Conservation (phyloP, 2,329 filamentous ascomycete genomes). For the Teratosphaeria pseudoeucalypti region DNA sequence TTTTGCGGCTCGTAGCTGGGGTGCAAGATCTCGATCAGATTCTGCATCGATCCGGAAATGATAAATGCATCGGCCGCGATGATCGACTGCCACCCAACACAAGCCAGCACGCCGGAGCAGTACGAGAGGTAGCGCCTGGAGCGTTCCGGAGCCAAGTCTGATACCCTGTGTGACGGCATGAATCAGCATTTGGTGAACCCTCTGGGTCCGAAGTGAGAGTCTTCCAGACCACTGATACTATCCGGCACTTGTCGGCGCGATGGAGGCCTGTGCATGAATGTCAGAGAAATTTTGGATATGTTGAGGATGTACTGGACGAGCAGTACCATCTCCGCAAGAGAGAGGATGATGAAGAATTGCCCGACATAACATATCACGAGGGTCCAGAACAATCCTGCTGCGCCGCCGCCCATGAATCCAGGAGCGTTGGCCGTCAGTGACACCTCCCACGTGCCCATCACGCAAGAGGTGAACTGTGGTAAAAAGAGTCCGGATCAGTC, state of each 20-base stretch:
- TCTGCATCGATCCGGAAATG: constrained; percentile 27
- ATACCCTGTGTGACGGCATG: constrained; percentile 20
- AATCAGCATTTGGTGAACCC: neutral
- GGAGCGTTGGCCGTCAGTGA: constrained; percentile 15
- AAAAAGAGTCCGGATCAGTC: neutral
- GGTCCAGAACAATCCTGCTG: constrained; percentile 22
- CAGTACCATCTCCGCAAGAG: constrained; percentile 23
- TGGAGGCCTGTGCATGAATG: constrained; percentile 10
- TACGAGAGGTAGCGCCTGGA: constrained; percentile 37
- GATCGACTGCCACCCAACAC: constrained; percentile 34
- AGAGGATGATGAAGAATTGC: constrained; percentile 23
- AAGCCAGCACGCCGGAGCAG: constrained; percentile 27
- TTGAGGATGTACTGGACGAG: neutral
- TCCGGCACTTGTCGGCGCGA: constrained; percentile 20
- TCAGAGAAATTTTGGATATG: neutral
- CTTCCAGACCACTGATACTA: constrained; percentile 15
- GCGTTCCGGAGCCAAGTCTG: constrained; percentile 33
- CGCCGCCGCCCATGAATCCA: constrained; percentile 17
- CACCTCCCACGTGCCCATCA: constrained; percentile 45
- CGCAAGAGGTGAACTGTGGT: constrained; percentile 36
- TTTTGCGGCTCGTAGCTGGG: constrained; percentile 10
- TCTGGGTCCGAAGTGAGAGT: neutral
- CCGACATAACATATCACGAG: constrained; percentile 18
- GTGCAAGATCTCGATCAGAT: constrained; percentile 34
- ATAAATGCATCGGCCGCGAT: constrained; percentile 11